Evolutionary conservation across 2,329 filamentous ascomycete genomes (phyloP).

Genomic region (Cucurbitaria berberidis): DNA sequence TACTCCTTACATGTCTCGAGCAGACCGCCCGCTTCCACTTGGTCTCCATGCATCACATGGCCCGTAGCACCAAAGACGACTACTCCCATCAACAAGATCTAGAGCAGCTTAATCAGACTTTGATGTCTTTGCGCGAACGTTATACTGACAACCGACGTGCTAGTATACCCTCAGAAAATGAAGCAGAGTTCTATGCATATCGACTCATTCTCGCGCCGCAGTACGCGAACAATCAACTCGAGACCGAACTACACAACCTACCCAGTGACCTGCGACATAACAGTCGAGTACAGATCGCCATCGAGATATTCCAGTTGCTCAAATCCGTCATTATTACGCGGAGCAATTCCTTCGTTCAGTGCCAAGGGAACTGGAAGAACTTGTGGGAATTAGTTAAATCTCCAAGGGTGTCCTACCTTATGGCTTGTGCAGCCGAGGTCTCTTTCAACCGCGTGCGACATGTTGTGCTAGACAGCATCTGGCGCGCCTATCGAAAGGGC

Average conservation of each 20-base stretch:
- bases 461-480: conserved; percentile 61
- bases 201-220: conserved; percentile 59
- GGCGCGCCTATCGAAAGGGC: conserved; percentile 61
- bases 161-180: conserved; percentile 59
- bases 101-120: conserved; percentile 68
- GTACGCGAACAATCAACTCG: conserved; percentile 55
- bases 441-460: conserved; percentile 66
- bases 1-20: conserved; percentile 66
- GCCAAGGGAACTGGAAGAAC: conserved; percentile 62
- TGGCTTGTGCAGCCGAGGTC: conserved; percentile 69
- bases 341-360: conserved; percentile 60
- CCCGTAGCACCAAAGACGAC: conserved; percentile 50
- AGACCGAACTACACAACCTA: conserved; percentile 64
- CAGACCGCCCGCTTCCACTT: conserved; percentile 69
- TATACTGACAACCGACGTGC: conserved; percentile 50
- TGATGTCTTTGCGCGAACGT: conserved; percentile 65
- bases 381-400: conserved; percentile 66
- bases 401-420: conserved; percentile 63
- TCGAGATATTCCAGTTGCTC: conserved; percentile 63
- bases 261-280: conserved; percentile 58
- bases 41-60: conserved; percentile 64
- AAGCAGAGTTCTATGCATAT: conserved; percentile 69
- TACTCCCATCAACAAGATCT: conserved; percentile 64
- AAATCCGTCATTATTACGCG: conserved; percentile 59
- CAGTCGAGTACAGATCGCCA: conserved; percentile 60